Evolutionary conservation across 208 protist species (phyloP).

Genomic region (Acanthamoeba culbertsoni): DNA sequence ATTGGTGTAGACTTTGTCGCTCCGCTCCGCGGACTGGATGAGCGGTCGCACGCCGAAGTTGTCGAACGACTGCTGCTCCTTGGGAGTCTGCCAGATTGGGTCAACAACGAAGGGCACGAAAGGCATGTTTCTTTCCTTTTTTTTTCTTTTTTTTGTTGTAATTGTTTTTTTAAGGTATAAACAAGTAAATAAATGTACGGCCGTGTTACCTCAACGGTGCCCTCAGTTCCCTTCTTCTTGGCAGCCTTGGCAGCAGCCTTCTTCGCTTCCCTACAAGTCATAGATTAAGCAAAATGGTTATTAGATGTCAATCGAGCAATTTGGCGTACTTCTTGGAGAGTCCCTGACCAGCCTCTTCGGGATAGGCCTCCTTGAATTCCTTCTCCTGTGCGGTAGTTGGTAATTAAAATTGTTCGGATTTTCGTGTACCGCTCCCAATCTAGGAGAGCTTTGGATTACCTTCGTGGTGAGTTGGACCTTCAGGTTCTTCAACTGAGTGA

Average conservation of each 20-base stretch:
- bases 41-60: constrained; percentile 29
- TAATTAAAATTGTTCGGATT: not conserved
- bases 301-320: not conserved
- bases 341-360: not conserved
- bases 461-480: not conserved
- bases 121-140: not conserved
- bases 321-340: not conserved
- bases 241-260: constrained; percentile 12
- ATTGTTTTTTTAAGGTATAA: not conserved
- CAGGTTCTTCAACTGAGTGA: not conserved
- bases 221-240: not conserved
- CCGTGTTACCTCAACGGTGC: not conserved
- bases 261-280: not conserved
- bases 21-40: not conserved
- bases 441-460: not conserved
- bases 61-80: not conserved
- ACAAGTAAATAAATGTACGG: not conserved
- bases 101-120: not conserved
- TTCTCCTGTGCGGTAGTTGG: not conserved
- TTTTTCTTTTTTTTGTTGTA: not conserved
- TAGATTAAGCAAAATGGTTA: not conserved
- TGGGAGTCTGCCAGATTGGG: not conserved
- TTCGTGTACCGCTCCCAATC: too few species aligned
- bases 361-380: constrained; percentile 13
- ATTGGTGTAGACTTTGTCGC: not conserved